Percentiles rank a stretch among this genome's conserved stretches.
Evolutionary conservation across 208 protist species (phyloP).

Genomic region (Acanthamoeba lenticulata): DNA sequence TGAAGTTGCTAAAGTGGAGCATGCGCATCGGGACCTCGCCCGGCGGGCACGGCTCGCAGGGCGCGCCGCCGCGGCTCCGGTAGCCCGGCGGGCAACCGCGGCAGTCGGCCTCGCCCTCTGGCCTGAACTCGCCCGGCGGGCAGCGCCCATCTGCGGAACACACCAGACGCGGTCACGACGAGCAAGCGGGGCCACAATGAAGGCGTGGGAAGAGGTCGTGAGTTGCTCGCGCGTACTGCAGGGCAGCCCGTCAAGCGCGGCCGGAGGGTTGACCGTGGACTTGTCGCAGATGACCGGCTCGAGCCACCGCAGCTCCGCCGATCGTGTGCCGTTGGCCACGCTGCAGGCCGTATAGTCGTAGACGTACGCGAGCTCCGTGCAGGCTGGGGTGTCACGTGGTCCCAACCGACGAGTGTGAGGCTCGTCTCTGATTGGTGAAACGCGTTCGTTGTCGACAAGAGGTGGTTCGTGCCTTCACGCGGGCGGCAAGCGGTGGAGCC

Average conservation of each 20-base stretch:
- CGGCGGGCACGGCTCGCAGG: not conserved
- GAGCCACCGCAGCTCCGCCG: not conserved
- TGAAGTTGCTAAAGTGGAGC: not conserved
- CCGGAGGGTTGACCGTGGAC: not conserved
- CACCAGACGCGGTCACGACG: not conserved
- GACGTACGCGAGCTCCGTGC: not conserved
- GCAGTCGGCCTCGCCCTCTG: not conserved
- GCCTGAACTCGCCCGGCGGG: not conserved
- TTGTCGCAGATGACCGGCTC: slow-evolving; percentile 28
- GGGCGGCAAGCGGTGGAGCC: not conserved
- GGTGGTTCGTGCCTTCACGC: not conserved
- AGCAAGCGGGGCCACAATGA: too few species aligned
- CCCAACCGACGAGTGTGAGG: not conserved
- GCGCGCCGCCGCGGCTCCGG: not conserved
- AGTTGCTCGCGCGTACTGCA: not conserved
- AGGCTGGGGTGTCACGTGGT: too few species aligned
- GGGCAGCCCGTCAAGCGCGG: not conserved
- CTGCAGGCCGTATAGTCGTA: not conserved
- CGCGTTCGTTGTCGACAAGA: too few species aligned
- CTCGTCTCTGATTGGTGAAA: not conserved
- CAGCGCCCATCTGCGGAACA: not conserved
- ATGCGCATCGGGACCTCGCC: not conserved
- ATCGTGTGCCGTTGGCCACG: not conserved
- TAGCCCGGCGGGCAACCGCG: not conserved
- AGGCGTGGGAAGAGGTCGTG: not conserved